A percentile compares a stretch with the other conserved stretches of the same genome.
Conservation (phyloP, 495 filamentous ascomycete species). For the Bryoglossum gracile region DNA sequence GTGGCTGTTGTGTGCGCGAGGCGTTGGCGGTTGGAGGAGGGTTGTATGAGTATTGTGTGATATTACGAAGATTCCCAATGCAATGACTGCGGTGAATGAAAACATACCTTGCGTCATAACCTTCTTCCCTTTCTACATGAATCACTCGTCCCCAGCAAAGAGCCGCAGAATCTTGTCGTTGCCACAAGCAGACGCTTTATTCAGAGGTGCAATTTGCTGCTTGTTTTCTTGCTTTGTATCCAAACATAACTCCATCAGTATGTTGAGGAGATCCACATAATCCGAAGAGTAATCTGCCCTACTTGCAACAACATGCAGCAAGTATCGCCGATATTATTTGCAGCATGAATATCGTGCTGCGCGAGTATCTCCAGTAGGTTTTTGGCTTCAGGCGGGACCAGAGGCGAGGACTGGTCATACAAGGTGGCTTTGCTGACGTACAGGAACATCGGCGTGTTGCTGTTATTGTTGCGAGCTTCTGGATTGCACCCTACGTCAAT, state of each 20-base stretch:
- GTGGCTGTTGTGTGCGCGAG: no score
- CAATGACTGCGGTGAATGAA: no score
- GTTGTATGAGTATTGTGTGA: no score
- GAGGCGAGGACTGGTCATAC: not conserved
- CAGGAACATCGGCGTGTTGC: conserved; percentile 28
- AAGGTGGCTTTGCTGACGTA: conserved; percentile 11
- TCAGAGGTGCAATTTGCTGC: conserved; percentile 26
- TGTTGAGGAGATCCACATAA: conserved; percentile 20
- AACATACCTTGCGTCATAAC: no score
- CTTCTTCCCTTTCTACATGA: no score
- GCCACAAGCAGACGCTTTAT: conserved; percentile 32
- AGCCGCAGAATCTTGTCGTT: conserved; percentile 31
- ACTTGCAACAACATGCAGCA: conserved; percentile 30
- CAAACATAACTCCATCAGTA: conserved; percentile 25
- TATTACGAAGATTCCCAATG: no score
- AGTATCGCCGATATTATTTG: conserved; percentile 25
- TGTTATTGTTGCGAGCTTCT: conserved; percentile 20
- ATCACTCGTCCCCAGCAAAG: conserved; percentile 18
- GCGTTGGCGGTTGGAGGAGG: no score
- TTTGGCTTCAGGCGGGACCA: not conserved
- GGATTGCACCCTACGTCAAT: conserved; percentile 15
- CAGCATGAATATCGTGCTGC: conserved; percentile 23
- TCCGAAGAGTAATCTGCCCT: conserved; percentile 10
- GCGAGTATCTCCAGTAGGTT: conserved; percentile 10
- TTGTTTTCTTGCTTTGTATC: conserved; percentile 32